Conservation (phyloP, 108 stramenopile genomes). For the Heterococcus sp. region DNA sequence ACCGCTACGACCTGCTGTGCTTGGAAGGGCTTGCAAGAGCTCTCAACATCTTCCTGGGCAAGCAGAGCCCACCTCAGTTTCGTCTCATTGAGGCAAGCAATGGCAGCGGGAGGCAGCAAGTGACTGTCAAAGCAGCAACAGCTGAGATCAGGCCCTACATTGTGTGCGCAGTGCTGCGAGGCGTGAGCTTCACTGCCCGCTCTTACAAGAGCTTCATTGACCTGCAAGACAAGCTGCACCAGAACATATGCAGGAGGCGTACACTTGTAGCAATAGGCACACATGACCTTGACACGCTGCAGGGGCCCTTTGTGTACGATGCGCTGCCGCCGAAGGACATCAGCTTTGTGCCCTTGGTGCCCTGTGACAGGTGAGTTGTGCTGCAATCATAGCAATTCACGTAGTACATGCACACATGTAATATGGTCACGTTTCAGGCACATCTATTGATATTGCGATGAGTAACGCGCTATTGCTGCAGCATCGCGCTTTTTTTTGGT, state of each 20-base stretch:
- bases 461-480: too few species aligned
- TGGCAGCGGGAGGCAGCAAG: conserved; percentile 20
- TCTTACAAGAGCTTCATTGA: conserved; percentile 97
- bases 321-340: conserved; percentile 78
- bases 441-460: too few species aligned
- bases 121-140: conserved; percentile 78
- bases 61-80: conserved; percentile 14
- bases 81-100: conserved; percentile 28
- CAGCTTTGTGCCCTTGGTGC: conserved; percentile 80
- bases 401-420: too few species aligned
- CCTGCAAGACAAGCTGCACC: conserved; percentile 97
- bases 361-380: conserved; percentile 2
- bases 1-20: conserved; percentile 97
- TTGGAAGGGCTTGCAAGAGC: conserved; percentile 92
- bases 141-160: conserved; percentile 89
- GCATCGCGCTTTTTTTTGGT: too few species aligned
- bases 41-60: conserved; percentile 79
- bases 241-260: conserved; percentile 94
- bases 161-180: conserved; percentile 91
- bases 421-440: too few species aligned
- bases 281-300: conserved; percentile 87
- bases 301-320: conserved; percentile 86
- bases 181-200: conserved; percentile 75
- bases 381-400: too few species aligned
- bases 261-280: conserved; percentile 98